Evolutionary conservation across 768 basidiomycete genomes (phyloP).

Genomic region (Amanita exitialis): DNA sequence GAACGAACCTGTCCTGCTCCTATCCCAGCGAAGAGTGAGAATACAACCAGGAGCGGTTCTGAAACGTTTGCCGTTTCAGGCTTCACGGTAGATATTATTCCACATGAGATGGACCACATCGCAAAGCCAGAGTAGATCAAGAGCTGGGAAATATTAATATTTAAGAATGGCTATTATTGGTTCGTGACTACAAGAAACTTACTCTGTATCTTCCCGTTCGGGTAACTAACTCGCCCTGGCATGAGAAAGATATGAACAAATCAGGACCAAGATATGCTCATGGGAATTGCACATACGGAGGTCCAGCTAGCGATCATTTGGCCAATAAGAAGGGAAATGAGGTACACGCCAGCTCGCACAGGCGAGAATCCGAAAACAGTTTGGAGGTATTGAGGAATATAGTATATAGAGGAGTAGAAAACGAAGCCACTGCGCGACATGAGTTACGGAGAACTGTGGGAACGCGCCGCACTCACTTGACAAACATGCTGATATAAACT

Average conservation of each 20-base stretch:
- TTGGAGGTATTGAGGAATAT: slow-evolving; percentile 71
- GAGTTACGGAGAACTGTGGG: no score
- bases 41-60: neutral
- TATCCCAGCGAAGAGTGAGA: neutral
- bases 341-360: slow-evolving; percentile 42
- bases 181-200: slow-evolving; percentile 9
- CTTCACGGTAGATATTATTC: neutral
- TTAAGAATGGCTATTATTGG: no score
- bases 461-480: no score
- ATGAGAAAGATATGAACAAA: no score
- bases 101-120: no score
- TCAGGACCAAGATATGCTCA: no score
- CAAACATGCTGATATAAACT: no score
- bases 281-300: no score
- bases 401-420: slow-evolving; percentile 57
- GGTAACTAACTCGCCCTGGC: slow-evolving; percentile 53
- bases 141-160: no score
- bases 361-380: slow-evolving; percentile 56
- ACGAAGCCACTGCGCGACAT: slow-evolving; percentile 36
- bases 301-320: no score
- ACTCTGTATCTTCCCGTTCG: slow-evolving; percentile 57
- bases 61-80: neutral
- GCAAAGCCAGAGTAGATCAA: no score
- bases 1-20: neutral
- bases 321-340: no score